Percentiles rank a stretch among this genome's conserved stretches.
Evolutionary conservation across 768 basidiomycete species (phyloP).

Genomic region (Hemileccinum rubropunctum): DNA sequence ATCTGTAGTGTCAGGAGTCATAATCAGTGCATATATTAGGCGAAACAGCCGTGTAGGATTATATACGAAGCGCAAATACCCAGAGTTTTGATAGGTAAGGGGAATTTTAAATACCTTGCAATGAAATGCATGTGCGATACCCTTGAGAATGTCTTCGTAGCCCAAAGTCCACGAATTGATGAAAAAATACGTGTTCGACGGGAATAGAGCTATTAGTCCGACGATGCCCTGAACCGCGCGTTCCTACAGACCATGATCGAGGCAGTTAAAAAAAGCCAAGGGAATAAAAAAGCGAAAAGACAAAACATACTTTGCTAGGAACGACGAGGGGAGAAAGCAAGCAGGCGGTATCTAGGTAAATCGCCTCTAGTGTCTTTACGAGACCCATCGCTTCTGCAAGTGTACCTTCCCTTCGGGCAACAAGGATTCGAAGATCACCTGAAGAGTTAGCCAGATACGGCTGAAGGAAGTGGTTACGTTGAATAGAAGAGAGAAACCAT

Average conservation of each 20-base stretch:
- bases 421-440: conserved; percentile 22
- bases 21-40: conserved; percentile 10
- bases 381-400: conserved; percentile 24
- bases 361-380: conserved; percentile 62
- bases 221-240: conserved; percentile 66
- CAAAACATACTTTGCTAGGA: conserved; percentile 53
- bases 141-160: conserved; percentile 88
- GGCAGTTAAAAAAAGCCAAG: background rate
- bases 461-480: conserved; percentile 67
- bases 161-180: conserved; percentile 97
- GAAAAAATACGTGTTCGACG: conserved; percentile 71
- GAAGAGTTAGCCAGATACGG: conserved; percentile 53
- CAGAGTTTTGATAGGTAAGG: background rate
- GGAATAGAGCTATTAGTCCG: conserved; percentile 66
- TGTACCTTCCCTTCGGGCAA: conserved; percentile 24
- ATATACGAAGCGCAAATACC: background rate
- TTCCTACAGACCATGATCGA: conserved; percentile 40
- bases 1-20: conserved; percentile 45
- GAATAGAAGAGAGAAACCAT: conserved; percentile 67
- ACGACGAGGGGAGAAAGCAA: conserved; percentile 50
- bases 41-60: background rate
- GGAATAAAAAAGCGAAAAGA: background rate
- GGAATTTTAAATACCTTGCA: conserved; percentile 43
- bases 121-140: conserved; percentile 63
- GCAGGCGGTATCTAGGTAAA: conserved; percentile 81